phyloP scores from a whole-genome alignment of 2,329 filamentous ascomycete genomes.

The Zalaria sp. region DNA sequence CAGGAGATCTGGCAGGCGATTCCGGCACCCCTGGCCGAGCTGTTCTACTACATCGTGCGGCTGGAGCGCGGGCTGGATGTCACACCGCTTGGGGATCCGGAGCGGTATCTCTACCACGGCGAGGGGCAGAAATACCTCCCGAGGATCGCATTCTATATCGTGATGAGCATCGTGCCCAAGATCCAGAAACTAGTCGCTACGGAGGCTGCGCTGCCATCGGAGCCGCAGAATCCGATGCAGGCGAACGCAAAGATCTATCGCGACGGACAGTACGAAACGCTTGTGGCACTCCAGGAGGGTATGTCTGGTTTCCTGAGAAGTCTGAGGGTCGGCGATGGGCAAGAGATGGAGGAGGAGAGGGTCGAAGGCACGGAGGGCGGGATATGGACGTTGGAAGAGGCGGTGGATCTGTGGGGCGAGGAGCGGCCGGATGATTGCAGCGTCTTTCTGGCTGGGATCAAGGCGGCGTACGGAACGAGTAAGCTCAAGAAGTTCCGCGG shows the following conservation, averaged over 20 bases:
- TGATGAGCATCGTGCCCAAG: conserved; percentile 18
- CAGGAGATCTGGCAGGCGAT: conserved; percentile 8
- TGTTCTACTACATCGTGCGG: conserved; percentile 20
- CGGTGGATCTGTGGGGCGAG: conserved; percentile 36
- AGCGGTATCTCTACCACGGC: conserved; percentile 12
- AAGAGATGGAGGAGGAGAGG: conserved; percentile 8
- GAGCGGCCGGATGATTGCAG: conserved; percentile 9
- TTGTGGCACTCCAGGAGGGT: conserved; percentile 13
- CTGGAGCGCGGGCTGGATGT: conserved; percentile 18
- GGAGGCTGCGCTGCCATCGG: conserved; percentile 9
- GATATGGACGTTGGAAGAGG: conserved; percentile 16
- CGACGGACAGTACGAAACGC: conserved; percentile 22
- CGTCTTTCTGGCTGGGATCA: conserved; percentile 18
- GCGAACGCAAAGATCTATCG: conserved; percentile 28
- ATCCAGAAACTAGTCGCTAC: conserved; percentile 15
- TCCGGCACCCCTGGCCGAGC: conserved; percentile 18
- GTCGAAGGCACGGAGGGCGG: conserved; percentile 9
- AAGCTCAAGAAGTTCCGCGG: conserved; percentile 16
- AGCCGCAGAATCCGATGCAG: conserved; percentile 24
- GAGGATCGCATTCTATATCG: conserved; percentile 19
- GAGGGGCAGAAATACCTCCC: conserved; percentile 16
- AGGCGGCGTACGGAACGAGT: conserved; percentile 13
- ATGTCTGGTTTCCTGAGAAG: conserved; percentile 11
- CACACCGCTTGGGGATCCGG: conserved; percentile 12
- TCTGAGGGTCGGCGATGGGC: background rate